Evolutionary conservation across 2,329 filamentous ascomycete genomes (phyloP).

Genomic region (Colletotrichum eremochloae): DNA sequence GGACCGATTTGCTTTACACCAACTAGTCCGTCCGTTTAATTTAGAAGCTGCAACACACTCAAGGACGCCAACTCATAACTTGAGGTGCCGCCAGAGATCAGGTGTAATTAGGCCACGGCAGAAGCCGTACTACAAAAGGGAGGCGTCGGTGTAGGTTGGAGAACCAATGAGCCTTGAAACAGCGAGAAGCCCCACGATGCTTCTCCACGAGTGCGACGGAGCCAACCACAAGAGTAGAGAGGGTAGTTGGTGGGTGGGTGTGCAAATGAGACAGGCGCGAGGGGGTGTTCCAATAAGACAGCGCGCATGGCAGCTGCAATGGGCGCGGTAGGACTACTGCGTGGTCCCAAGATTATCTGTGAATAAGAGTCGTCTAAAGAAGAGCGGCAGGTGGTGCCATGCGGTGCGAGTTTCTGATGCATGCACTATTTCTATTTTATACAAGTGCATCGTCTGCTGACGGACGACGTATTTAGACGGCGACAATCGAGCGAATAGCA

Average conservation of each 20-base stretch:
- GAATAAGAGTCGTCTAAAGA: not conserved
- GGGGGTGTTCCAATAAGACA: slow-evolving; percentile 1
- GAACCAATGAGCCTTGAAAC: slow-evolving; percentile 27
- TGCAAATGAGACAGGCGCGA: slow-evolving; percentile 4
- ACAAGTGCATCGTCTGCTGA: slow-evolving; percentile 27
- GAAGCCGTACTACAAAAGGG: slow-evolving; percentile 14
- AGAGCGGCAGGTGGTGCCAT: not conserved
- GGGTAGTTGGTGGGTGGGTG: slow-evolving; percentile 6
- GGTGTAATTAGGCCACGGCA: slow-evolving; percentile 25
- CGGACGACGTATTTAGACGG: not conserved
- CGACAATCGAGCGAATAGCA: slow-evolving; percentile 1
- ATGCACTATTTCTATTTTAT: slow-evolving; percentile 4
- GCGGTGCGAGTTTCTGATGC: slow-evolving; percentile 9
- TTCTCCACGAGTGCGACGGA: slow-evolving; percentile 20
- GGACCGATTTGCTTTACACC: slow-evolving; percentile 4
- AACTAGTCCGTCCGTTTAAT: slow-evolving; percentile 35
- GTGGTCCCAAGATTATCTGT: slow-evolving; percentile 14
- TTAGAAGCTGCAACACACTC: slow-evolving; percentile 34
- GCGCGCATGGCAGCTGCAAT: not conserved
- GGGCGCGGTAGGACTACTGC: slow-evolving; percentile 5
- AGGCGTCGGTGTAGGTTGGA: slow-evolving; percentile 10
- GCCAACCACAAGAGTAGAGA: slow-evolving; percentile 9
- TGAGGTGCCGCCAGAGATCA: slow-evolving; percentile 29
- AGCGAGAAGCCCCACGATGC: slow-evolving; percentile 11
- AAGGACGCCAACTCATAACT: slow-evolving; percentile 10